Evolutionary conservation across 352 stramenopile genomes (phyloP).

Genomic region (Phytopythium sindhum): DNA sequence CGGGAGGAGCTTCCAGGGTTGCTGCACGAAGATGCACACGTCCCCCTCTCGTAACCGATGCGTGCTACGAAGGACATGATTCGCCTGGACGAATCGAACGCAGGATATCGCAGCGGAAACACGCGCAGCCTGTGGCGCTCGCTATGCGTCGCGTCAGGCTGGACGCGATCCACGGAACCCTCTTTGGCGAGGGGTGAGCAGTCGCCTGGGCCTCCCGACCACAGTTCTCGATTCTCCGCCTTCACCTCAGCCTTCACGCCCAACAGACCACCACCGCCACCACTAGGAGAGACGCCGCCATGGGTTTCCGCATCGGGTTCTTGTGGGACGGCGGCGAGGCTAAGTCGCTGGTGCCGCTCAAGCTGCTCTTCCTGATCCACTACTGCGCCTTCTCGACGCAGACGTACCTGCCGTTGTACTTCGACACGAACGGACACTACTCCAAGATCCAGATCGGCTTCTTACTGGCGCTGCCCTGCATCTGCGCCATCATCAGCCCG

Average conservation of each 20-base stretch:
- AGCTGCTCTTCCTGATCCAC: conserved; percentile 69
- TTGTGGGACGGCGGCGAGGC: conserved; percentile 57
- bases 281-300: neutral
- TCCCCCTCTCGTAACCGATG: neutral
- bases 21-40: neutral
- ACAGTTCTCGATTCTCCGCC: conserved; percentile 3
- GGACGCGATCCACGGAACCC: neutral
- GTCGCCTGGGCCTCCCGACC: no score
- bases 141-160: neutral
- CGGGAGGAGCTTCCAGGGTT: neutral
- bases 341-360: conserved; percentile 60
- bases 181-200: neutral
- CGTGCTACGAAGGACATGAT: neutral
- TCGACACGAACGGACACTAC: conserved; percentile 44
- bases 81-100: neutral
- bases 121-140: no score
- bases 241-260: neutral
- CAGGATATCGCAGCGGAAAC: no score
- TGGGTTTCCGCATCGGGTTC: conserved; percentile 37
- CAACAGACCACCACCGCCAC: neutral
- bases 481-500: conserved; percentile 67
- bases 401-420: conserved; percentile 37
- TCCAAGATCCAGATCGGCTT: conserved; percentile 80
- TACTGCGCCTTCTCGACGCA: conserved; percentile 67
- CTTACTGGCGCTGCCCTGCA: conserved; percentile 56